phyloP scores from a whole-genome alignment of 2,329 filamentous ascomycete species.

The Penicillium sp. region DNA sequence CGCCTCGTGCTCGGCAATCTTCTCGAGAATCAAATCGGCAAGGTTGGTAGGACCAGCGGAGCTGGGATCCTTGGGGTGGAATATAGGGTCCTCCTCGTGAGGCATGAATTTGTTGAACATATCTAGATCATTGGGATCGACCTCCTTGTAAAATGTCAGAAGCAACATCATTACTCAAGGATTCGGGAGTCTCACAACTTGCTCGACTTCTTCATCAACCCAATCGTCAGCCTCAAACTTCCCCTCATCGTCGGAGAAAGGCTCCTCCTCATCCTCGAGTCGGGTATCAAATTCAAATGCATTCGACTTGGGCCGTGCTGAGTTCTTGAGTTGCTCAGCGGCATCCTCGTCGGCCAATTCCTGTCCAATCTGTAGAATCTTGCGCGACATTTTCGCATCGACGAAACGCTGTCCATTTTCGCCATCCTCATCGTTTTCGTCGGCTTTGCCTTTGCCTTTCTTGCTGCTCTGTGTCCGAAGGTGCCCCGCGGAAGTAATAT shows the following conservation, averaged over 20 bases:
- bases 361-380: slow-evolving; percentile 85
- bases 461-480: slow-evolving; percentile 70
- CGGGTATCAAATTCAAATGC: slow-evolving; percentile 80
- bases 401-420: slow-evolving; percentile 69
- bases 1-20: slow-evolving; percentile 89
- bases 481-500: slow-evolving; percentile 68
- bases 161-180: background rate
- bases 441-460: slow-evolving; percentile 64
- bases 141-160: slow-evolving; percentile 53
- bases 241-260: slow-evolving; percentile 48
- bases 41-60: slow-evolving; percentile 67
- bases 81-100: slow-evolving; percentile 68
- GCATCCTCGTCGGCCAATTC: slow-evolving; percentile 82
- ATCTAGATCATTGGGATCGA: slow-evolving; percentile 84
- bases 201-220: slow-evolving; percentile 67
- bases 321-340: slow-evolving; percentile 43
- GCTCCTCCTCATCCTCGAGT: slow-evolving; percentile 56
- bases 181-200: slow-evolving; percentile 32
- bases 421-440: slow-evolving; percentile 51
- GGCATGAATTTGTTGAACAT: slow-evolving; percentile 89
- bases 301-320: slow-evolving; percentile 50
- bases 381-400: slow-evolving; percentile 81
- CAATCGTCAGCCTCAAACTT: slow-evolving; percentile 63
- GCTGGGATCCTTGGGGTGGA: slow-evolving; percentile 55
- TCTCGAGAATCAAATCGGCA: slow-evolving; percentile 87